These are phyloP conservation scores for Cephaloascus fragrans DNA, from an alignment of 805 yeast species.

Conservation along the genomic window DNA sequence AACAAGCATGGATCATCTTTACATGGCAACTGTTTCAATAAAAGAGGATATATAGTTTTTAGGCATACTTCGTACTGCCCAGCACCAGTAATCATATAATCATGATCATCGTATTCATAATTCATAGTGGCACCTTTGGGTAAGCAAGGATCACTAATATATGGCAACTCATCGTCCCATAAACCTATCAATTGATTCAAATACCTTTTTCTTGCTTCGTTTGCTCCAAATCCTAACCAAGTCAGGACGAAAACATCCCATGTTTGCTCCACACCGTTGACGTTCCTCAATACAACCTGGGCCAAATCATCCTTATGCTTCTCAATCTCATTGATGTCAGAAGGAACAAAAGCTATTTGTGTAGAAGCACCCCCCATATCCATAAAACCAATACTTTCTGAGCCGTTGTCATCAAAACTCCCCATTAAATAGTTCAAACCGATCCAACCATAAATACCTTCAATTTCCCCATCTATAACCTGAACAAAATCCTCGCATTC, in stretches of 20 bases:
- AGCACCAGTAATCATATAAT: constrained; percentile 53
- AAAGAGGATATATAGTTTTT: constrained; percentile 61
- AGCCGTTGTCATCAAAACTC: constrained; percentile 30
- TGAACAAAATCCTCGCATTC: constrained; percentile 66
- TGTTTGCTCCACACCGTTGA: constrained; percentile 59
- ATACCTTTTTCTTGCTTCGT: constrained; percentile 77
- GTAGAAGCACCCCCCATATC: constrained; percentile 99
- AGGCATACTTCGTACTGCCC: constrained; percentile 76
- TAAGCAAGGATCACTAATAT: constrained; percentile 68
- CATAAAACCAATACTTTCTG: constrained; percentile 81
- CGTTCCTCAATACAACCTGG: constrained; percentile 50
- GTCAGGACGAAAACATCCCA: constrained; percentile 92
- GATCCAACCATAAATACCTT: constrained; percentile 94
- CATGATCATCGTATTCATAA: constrained; percentile 34
- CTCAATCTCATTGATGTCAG: constrained; percentile 42
- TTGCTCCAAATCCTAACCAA: constrained; percentile 98
- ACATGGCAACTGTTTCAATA: constrained; percentile 76
- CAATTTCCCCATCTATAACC: constrained; percentile 89
- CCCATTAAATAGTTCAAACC: constrained; percentile 80
- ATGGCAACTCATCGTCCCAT: constrained; percentile 3
- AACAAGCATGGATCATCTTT: constrained; percentile 83
- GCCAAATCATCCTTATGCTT: constrained; percentile 70
- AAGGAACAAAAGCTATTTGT: constrained; percentile 89
- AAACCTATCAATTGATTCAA: constrained; percentile 38
- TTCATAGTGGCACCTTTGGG: constrained; percentile 50